Percentiles rank a stretch among this genome's conserved stretches.
Conservation (phyloP, 495 filamentous ascomycete genomes). For the Eremomyces bilateralis region DNA sequence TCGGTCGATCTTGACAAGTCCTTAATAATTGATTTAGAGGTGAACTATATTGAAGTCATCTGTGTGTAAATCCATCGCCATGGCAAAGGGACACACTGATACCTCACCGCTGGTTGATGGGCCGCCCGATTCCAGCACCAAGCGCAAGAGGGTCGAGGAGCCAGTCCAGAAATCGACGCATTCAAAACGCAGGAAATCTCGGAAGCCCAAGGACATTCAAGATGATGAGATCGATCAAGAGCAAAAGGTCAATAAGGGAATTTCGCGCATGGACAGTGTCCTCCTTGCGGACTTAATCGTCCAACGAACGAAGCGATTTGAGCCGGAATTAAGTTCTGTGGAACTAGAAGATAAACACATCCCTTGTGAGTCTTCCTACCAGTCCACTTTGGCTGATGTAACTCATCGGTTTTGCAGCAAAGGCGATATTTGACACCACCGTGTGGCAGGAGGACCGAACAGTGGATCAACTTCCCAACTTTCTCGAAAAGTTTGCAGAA, state of each 20-base stretch:
- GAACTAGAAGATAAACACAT: conserved; percentile 68
- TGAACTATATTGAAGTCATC: too few relatives aligned
- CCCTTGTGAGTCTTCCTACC: conserved; percentile 31
- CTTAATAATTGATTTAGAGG: too few relatives aligned
- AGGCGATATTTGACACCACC: conserved; percentile 48
- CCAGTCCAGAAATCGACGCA: not conserved
- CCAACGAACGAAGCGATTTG: conserved; percentile 56
- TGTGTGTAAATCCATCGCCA: too few relatives aligned
- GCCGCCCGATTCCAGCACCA: conserved; percentile 1
- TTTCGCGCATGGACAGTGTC: conserved; percentile 58
- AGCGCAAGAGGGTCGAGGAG: not conserved
- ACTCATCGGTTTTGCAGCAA: conserved; percentile 13
- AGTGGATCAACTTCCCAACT: conserved; percentile 50
- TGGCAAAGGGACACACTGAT: too few relatives aligned
- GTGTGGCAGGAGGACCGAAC: conserved; percentile 39
- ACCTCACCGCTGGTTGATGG: too few relatives aligned
- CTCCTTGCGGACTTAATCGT: conserved; percentile 72
- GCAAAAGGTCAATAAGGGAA: conserved; percentile 55
- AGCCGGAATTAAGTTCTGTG: conserved; percentile 53
- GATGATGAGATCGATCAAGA: conserved; percentile 37
- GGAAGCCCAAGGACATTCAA: conserved; percentile 29
- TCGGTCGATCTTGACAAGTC: too few relatives aligned
- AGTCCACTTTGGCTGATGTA: conserved; percentile 12
- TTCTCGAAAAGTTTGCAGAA: conserved; percentile 34
- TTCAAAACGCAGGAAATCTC: conserved; percentile 29